phyloP scores from a whole-genome alignment of 1,139 yeast species.

The Scheffersomyces insectosa region DNA sequence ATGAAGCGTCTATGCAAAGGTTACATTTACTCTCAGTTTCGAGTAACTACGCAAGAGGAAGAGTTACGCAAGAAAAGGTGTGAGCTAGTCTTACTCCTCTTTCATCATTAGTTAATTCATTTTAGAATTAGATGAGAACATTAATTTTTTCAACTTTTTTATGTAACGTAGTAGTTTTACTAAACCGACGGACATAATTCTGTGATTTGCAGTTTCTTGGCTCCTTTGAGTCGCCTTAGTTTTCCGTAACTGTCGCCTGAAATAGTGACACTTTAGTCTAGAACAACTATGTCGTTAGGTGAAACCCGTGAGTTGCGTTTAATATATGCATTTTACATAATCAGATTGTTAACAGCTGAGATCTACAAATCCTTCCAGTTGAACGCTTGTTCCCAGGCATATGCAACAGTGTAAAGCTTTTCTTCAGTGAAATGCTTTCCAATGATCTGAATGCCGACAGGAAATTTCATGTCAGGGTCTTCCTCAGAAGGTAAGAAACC shows the following conservation, averaged over 20 bases:
- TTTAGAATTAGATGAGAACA: background rate
- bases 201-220: too few species aligned
- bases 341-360: background rate
- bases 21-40: background rate
- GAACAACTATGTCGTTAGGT: too few species aligned
- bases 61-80: too few species aligned
- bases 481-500: conserved; percentile 28
- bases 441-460: conserved; percentile 25
- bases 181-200: too few species aligned
- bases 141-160: background rate
- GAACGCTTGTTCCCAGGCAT: conserved; percentile 31
- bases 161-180: too few species aligned
- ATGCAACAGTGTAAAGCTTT: conserved; percentile 14
- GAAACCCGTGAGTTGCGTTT: too few species aligned
- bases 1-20: background rate
- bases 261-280: too few species aligned
- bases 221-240: too few species aligned
- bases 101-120: background rate
- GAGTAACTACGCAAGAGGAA: background rate
- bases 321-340: too few species aligned
- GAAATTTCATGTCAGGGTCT: conserved; percentile 22
- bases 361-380: conserved; percentile 22
- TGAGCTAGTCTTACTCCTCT: background rate
- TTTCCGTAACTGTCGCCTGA: too few species aligned
- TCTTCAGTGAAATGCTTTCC: conserved; percentile 16